Evolutionary conservation across 2,329 filamentous ascomycete genomes (phyloP).

Genomic region (Beauveria scarabaeidicola): DNA sequence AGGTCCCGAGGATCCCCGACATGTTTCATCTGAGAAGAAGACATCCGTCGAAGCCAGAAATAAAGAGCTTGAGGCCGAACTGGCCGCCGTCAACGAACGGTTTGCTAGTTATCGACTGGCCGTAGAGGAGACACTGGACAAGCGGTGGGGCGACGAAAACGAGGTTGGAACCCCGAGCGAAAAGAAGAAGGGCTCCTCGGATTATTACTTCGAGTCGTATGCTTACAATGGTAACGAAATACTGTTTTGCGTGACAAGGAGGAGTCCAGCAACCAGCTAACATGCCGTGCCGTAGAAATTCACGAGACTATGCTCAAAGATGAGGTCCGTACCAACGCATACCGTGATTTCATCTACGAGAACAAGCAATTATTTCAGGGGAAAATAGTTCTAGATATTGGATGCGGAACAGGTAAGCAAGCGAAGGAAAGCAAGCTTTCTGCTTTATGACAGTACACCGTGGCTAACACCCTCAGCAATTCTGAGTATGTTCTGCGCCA

Average conservation of each 20-base stretch:
- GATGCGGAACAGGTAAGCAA: constrained; percentile 60
- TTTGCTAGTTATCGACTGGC: constrained; percentile 58
- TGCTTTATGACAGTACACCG: too few species aligned
- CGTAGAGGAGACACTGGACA: constrained; percentile 58
- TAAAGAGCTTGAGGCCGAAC: constrained; percentile 49
- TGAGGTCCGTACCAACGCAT: constrained; percentile 76
- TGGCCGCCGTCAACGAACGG: constrained; percentile 50
- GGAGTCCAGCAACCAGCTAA: neutral
- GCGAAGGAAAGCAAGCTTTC: neutral
- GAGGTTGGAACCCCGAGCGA: constrained; percentile 24
- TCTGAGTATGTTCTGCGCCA: constrained; percentile 88
- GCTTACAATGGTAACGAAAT: constrained; percentile 43
- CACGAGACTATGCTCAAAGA: constrained; percentile 97
- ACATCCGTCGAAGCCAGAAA: constrained; percentile 37
- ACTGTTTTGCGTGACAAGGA: neutral
- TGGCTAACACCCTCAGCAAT: constrained; percentile 47
- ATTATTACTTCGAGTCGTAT: constrained; percentile 54
- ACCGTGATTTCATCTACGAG: constrained; percentile 89
- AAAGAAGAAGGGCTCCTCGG: constrained; percentile 25
- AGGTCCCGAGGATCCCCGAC: constrained; percentile 28
- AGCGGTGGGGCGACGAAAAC: constrained; percentile 52
- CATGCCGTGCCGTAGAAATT: constrained; percentile 56
- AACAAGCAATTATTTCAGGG: constrained; percentile 81
- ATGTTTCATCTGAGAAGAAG: constrained; percentile 10
- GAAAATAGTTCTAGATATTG: constrained; percentile 85